Evolutionary conservation across 495 filamentous ascomycete genomes (phyloP).

Genomic region (Podospora pseudopauciseta): DNA sequence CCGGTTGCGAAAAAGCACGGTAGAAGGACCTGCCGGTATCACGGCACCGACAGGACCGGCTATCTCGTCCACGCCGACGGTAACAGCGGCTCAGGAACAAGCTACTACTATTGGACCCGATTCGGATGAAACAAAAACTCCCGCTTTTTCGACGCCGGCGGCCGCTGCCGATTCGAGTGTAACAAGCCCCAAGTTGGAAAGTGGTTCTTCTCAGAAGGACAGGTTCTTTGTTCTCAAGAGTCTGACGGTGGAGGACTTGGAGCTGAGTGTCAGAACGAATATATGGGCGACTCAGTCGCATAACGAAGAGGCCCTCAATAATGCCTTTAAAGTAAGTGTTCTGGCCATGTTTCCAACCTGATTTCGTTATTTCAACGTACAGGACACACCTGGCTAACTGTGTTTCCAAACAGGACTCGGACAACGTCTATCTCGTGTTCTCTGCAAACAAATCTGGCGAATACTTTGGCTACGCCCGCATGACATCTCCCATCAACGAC

Average conservation of each 20-base stretch:
- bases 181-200: conserved; percentile 17
- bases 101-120: background rate
- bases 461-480: conserved; percentile 93
- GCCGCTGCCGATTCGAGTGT: background rate
- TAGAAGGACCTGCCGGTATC: conserved; percentile 46
- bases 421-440: conserved; percentile 93
- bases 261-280: conserved; percentile 79
- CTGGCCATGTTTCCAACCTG: background rate
- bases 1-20: conserved; percentile 65
- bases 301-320: conserved; percentile 80
- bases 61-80: conserved; percentile 18
- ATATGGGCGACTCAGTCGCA: conserved; percentile 95
- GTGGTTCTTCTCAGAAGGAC: conserved; percentile 47
- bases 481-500: conserved; percentile 80
- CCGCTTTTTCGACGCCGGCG: background rate
- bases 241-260: conserved; percentile 88
- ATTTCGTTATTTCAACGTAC: background rate
- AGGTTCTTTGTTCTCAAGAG: conserved; percentile 94
- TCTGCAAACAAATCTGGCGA: conserved; percentile 98
- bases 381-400: background rate
- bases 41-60: conserved; percentile 55
- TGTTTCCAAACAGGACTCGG: conserved; percentile 55
- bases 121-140: background rate
- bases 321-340: conserved; percentile 68
- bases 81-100: background rate